Evolutionary conservation across 257 asterid genomes (phyloP).

Genomic region (Solanum lycopersicoides): DNA sequence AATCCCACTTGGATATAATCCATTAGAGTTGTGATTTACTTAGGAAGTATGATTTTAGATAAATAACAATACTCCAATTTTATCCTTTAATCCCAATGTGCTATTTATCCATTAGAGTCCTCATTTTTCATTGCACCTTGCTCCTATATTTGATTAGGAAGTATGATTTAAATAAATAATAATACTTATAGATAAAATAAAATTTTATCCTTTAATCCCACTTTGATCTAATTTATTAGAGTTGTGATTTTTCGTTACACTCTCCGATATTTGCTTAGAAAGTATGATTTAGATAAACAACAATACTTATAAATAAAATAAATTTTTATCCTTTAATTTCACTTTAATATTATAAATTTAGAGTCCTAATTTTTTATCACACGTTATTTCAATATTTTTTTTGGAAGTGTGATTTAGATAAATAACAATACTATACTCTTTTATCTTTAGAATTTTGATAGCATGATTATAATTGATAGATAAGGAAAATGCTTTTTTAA

Average conservation of each 20-base stretch:
- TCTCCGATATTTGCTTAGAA: no score
- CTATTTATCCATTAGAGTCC: no score
- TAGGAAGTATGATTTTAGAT: neutral
- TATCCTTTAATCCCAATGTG: no score
- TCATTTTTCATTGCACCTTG: no score
- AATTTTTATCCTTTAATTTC: neutral
- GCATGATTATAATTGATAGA: neutral
- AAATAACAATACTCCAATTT: no score
- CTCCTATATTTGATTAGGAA: no score
- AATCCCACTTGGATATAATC: neutral
- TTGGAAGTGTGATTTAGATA: neutral
- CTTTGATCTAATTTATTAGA: neutral
- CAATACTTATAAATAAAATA: no score
- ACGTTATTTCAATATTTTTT: neutral
- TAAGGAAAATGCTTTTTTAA: no score
- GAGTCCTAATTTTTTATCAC: neutral
- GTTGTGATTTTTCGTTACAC: neutral
- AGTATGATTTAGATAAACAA: no score
- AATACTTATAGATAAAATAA: no score
- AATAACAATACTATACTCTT: neutral
- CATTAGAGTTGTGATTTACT: neutral
- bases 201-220: neutral
- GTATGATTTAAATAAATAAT: neutral
- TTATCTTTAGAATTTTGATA: neutral
- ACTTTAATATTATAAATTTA: neutral